Evolutionary conservation across 345 rosid genomes (phyloP), one percentile per base, ranked within the genome.

Genomic region (Camelina hispida): DNA sequence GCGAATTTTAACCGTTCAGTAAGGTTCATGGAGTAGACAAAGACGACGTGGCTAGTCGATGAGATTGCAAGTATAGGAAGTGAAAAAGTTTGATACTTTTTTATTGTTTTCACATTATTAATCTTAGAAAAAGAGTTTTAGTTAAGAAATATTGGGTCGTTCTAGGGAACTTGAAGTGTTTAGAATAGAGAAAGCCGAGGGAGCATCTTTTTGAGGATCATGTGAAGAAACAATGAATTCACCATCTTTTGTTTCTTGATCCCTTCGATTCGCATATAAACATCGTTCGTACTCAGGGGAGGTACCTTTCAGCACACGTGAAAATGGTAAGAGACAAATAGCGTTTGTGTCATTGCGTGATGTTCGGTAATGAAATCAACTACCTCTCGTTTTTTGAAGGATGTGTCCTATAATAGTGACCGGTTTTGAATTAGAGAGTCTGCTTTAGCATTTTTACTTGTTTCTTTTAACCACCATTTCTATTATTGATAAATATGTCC

Each of bases 1-100:
- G 84, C 12, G 2, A 37, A 37, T 84, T 65, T 80, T 5, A 25
- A 63, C 62, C 80, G 89, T 75, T 84, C 85, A 34, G 82, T 50
- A 83, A 91, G 68, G 93, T 88, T 86, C 87, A 87, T 61, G 91
- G 91, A 7, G 5, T 44, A 80, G 85, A 87, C 84, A 2, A 83
- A 94, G 79, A 87, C 85, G 88, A 89, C 86, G 94, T 88, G 91
- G 89, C 47, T 88, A 72, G 85, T 90, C 56, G 90, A 87, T 74
- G 91, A 88, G 73, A 84, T 86, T 42, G 93, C 85, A 68, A 81
- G 87, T 14, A 11, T 20, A 35, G 72, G 13, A 66, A 54, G 30
- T 32, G 64, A 25, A 28, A 28, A 12, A 2, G 10, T 34, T 57
- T 22, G 56, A 23, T 56, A 34, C 38, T 38, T 12, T 2, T n/a